Conservation (phyloP, 768 basidiomycete species). For the Agrocybe chaxingu region DNA sequence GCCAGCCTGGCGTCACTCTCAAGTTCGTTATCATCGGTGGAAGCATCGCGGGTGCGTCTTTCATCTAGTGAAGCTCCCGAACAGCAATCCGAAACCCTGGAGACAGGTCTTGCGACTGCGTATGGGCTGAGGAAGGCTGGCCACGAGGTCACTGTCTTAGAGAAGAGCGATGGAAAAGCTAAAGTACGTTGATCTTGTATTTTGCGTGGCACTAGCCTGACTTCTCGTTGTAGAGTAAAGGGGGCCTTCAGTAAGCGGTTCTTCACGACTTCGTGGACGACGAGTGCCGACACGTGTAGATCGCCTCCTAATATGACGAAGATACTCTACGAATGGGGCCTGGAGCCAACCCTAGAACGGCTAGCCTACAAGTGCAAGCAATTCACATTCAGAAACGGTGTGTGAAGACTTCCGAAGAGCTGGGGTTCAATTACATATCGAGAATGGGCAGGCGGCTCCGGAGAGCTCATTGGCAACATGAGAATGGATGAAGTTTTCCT, state of each 20-base stretch:
- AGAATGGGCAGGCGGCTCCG: conserved; percentile 34
- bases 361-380: conserved; percentile 30
- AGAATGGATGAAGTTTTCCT: conserved; percentile 32
- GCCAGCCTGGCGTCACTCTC: conserved; percentile 10
- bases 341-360: conserved; percentile 38
- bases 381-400: conserved; percentile 17
- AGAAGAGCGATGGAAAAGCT: background rate
- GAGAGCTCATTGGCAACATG: conserved; percentile 40
- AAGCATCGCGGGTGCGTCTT: conserved; percentile 35
- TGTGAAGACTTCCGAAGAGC: background rate
- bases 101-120: conserved; percentile 45
- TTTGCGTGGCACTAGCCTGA: too few relatives aligned
- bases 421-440: too few relatives aligned
- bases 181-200: too few relatives aligned
- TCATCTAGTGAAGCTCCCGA: background rate
- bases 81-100: too few relatives aligned
- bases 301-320: conserved; percentile 56
- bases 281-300: conserved; percentile 12
- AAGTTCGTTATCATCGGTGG: conserved; percentile 35
- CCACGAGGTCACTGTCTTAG: conserved; percentile 40
- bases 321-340: conserved; percentile 52
- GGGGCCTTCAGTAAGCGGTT: background rate
- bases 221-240: too few relatives aligned
- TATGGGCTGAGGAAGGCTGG: conserved; percentile 49
- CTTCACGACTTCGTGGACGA: too few relatives aligned